Percentiles rank a stretch among this genome's conserved stretches.
Conservation (phyloP, 805 yeast species). For the Metschnikowia sp. region DNA sequence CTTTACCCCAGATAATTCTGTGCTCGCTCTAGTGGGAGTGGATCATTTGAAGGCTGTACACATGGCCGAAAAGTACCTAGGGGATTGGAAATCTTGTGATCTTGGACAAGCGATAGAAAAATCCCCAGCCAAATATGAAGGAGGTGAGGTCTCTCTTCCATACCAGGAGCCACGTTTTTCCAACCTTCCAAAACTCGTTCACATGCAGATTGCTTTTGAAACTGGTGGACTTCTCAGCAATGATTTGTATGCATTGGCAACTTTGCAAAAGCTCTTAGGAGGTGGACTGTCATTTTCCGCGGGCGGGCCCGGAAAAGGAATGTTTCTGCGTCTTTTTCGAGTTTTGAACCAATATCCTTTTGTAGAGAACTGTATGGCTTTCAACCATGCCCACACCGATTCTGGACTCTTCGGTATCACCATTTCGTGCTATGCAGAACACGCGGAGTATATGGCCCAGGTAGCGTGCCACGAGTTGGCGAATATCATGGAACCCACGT, state of each 20-base stretch:
- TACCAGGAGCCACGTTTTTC: slow-evolving; percentile 35
- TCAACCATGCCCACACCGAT: slow-evolving; percentile 86
- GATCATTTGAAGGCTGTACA: slow-evolving; percentile 64
- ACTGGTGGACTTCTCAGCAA: slow-evolving; percentile 80
- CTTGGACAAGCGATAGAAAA: slow-evolving; percentile 24
- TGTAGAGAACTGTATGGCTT: slow-evolving; percentile 82
- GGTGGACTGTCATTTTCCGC: slow-evolving; percentile 98
- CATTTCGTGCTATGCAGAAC: slow-evolving; percentile 79
- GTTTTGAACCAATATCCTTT: slow-evolving; percentile 89
- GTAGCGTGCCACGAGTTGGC: slow-evolving; percentile 53
- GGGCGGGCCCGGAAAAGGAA: slow-evolving; percentile 99
- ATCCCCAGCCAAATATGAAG: slow-evolving; percentile 60
- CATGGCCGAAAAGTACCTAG: slow-evolving; percentile 60
- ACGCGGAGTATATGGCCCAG: slow-evolving; percentile 80
- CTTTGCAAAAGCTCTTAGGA: slow-evolving; percentile 84
- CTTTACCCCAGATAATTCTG: slow-evolving; percentile 76
- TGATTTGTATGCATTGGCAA: slow-evolving; percentile 87
- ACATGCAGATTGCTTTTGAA: slow-evolving; percentile 83
- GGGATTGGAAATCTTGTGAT: slow-evolving; percentile 44
- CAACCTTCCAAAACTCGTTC: slow-evolving; percentile 73
- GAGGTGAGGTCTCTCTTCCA: slow-evolving; percentile 43
- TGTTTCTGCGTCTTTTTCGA: slow-evolving; percentile 91
- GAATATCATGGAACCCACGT: slow-evolving; percentile 30
- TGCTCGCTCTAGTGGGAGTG: slow-evolving; percentile 86
- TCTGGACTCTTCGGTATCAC: slow-evolving; percentile 90